phyloP scores from a whole-genome alignment of 2,329 filamentous ascomycete species.

The Hymenoscyphus repandus region DNA sequence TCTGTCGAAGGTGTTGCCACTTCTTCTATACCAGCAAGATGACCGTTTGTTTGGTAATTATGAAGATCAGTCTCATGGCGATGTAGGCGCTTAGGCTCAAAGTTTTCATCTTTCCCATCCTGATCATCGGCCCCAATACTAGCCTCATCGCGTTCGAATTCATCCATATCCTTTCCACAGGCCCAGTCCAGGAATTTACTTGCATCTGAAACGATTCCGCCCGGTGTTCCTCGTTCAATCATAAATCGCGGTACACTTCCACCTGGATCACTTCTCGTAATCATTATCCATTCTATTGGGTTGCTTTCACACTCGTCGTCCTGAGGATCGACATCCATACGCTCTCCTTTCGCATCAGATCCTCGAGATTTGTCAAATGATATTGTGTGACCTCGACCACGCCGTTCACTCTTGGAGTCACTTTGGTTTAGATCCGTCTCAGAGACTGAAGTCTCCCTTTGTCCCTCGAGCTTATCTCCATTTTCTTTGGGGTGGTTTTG shows the following conservation, averaged over 20 bases:
- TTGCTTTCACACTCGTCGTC: slow-evolving; percentile 49
- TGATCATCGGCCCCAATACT: slow-evolving; percentile 14
- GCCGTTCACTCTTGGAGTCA: slow-evolving; percentile 9
- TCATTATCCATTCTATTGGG: slow-evolving; percentile 71
- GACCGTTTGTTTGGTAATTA: slow-evolving; percentile 28
- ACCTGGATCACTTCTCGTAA: slow-evolving; percentile 67
- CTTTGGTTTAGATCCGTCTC: slow-evolving; percentile 18
- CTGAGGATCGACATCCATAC: slow-evolving; percentile 29
- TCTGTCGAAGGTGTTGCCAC: slow-evolving; percentile 6
- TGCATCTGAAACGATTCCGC: slow-evolving; percentile 59
- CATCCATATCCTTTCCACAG: slow-evolving; percentile 35
- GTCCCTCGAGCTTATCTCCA: slow-evolving; percentile 5
- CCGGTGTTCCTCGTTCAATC: slow-evolving; percentile 65
- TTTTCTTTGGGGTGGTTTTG: slow-evolving; percentile 18
- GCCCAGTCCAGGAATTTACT: slow-evolving; percentile 68
- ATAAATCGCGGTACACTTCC: slow-evolving; percentile 68
- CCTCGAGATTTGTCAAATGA: slow-evolving; percentile 37
- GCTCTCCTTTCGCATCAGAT: slow-evolving; percentile 33
- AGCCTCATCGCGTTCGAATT: slow-evolving; percentile 23
- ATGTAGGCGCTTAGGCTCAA: slow-evolving; percentile 16
- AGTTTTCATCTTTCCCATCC: slow-evolving; percentile 15
- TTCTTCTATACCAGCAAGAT: slow-evolving; percentile 25
- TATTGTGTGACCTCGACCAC: slow-evolving; percentile 36
- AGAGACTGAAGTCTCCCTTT: slow-evolving; percentile 12
- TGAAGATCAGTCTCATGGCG: slow-evolving; percentile 29